Conservation (phyloP, 2,329 filamentous ascomycete species). For the Aspergillus udagawae region DNA sequence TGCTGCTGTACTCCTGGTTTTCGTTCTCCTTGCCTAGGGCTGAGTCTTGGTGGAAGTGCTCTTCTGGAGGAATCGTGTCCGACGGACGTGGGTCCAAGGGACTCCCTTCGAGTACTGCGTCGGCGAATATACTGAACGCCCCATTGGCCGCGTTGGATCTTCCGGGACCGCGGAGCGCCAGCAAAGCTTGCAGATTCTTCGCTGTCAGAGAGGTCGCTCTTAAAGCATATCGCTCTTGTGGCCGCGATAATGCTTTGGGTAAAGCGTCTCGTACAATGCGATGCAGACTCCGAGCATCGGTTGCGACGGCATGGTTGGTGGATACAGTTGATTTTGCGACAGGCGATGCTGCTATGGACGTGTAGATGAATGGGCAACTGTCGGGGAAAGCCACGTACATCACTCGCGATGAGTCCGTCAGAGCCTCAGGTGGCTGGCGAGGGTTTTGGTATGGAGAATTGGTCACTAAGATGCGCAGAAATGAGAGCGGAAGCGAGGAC, state of each 20-base stretch:
- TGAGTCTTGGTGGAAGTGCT: constrained; percentile 20
- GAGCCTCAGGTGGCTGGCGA: constrained; percentile 32
- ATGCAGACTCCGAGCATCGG: constrained; percentile 61
- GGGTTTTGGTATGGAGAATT: constrained; percentile 72
- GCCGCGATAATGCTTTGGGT: constrained; percentile 74
- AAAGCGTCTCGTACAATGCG: constrained; percentile 73
- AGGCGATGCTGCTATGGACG: constrained; percentile 45
- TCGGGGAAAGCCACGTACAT: constrained; percentile 81
- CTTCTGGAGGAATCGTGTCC: constrained; percentile 28
- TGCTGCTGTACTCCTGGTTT: constrained; percentile 15
- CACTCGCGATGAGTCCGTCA: constrained; percentile 62
- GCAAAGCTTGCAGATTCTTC: constrained; percentile 65
- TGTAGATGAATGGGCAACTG: constrained; percentile 70
- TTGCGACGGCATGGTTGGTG: constrained; percentile 17
- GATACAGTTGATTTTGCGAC: constrained; percentile 39
- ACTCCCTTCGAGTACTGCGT: constrained; percentile 52
- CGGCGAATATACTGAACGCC: constrained; percentile 75
- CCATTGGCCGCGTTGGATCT: constrained; percentile 69
- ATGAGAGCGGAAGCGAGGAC: constrained; percentile 58
- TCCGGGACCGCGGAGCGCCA: constrained; percentile 65
- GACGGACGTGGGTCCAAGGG: constrained; percentile 47
- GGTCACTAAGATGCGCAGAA: constrained; percentile 74
- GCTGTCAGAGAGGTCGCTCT: constrained; percentile 65
- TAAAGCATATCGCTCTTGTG: constrained; percentile 67
- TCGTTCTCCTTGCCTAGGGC: constrained; percentile 12